Base-by-base conservation (phyloP, 208 protist species). In the Trypanosomatidae sp. region DNA sequence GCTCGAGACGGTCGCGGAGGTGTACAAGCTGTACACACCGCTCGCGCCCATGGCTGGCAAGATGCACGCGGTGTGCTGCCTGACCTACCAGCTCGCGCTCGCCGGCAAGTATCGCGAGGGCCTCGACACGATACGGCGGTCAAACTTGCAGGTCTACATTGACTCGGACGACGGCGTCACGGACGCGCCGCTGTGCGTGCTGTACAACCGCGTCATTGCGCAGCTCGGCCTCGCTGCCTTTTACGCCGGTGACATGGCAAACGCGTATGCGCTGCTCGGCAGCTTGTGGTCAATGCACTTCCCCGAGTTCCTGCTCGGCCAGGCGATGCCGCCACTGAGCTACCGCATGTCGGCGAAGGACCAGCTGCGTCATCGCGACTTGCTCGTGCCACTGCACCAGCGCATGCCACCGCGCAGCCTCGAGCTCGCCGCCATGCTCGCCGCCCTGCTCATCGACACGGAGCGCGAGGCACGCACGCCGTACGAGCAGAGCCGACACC, bases 181-280 rank as follows among this genome's bases (percentile, higher is more conserved):
- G 16, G 49, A 66, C 18, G 43, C 64, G 4, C 5, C 32, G 6
- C 64, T 85, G 32, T 58, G 65, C n/a, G 71, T 87, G 42, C 35
- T 87, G 23, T 71, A 79, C 39, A 89, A 92, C 58, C 67, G 84
- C 32, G 68, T 69, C 25, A 70, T 92, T 51, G 70, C 73, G 3
- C 84, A 89, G 48, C 63, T 92, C 32, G 77, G 76, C 6, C 71
- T 92, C 45, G 58, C 76, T 40, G 78, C 84, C 23, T 92, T 92
- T 53, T 53, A 68, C 15, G 66, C 59, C 3, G 70, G 67, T 26
- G 67, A 88, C 45, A 67, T 88, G 39, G 18, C 55, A 6, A 53
- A 79, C 46, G 43, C 78, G 10, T 81, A 86, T 56, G 54, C 72
- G 35, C 45, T 88, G 38, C 60, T 92, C 27, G 65, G 64, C 24